Base-by-base conservation (phyloP, 805 yeast species). In the Candida insectorum region DNA sequence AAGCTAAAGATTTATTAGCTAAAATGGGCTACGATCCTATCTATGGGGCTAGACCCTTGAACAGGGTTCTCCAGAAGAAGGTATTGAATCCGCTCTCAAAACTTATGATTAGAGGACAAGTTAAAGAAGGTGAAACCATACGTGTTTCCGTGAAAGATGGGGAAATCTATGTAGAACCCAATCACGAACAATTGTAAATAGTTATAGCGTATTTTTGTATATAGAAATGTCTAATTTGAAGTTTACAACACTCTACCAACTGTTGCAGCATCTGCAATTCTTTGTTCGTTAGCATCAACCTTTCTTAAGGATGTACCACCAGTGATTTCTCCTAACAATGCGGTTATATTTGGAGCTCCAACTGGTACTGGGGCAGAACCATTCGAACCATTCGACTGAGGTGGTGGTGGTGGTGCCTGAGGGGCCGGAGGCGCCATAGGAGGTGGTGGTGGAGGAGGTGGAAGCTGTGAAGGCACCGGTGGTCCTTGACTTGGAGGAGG, bases 11-110 rank as follows among this genome's bases (percentile, higher is more conserved):
- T 10, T 81, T 93, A 82, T 66, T 93, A 24, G 79, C 91, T 4
- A 79, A 81, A 18, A 69, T 83, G 44, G 98, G 98, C 3, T 93
- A 91, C 56, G 97, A 91, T 52, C 85, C 86, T 20, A 59, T 81
- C 26, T 93, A 91, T 52, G 98, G 98, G 47, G 98, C 98, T 0
- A 77, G 98, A 54, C 98, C 98, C 8, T 71, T 93, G 57, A 91
- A 93, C 67, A 76, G 98, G 49, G 72, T 88, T 33, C 79, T 91
- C 40, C 95, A 88, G 56, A 85, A 82, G 65, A 63, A 73, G 42
- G 55, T 93, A n/a, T 68, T 93, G 58, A 89, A 89, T 54, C 95
- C 97, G 16, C 72, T 93, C 75, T 95, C 97, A 3, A 70, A 76
- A 49, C 64, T 73, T 48, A 54, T 93, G 68, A 75, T 93, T 41